These are phyloP conservation scores for Metschnikowia matae DNA, from an alignment of 805 yeast species.

Conservation along the genomic window DNA sequence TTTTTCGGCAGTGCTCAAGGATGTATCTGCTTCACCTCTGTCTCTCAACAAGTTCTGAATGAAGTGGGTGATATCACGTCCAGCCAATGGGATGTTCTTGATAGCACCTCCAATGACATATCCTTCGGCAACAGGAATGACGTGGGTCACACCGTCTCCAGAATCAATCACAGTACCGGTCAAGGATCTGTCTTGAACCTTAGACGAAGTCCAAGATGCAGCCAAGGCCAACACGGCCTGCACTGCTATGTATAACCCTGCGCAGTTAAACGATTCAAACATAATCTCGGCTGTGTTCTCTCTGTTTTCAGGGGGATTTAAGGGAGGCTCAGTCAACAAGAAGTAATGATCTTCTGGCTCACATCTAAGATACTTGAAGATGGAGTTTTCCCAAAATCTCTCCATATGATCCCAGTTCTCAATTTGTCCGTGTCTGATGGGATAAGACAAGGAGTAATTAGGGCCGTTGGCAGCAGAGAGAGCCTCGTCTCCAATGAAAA, in stretches of 20 bases:
- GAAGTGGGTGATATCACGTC: conserved; percentile 93
- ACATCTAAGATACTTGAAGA: conserved; percentile 92
- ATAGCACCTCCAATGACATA: conserved; percentile 97
- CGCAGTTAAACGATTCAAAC: conserved; percentile 98
- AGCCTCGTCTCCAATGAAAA: conserved; percentile 95
- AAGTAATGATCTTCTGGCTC: conserved; percentile 99
- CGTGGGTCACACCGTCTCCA: conserved; percentile 99
- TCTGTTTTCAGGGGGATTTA: conserved; percentile 99
- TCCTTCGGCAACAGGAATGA: conserved; percentile 98
- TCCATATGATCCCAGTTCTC: conserved; percentile 99
- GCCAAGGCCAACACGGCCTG: conserved; percentile 98
- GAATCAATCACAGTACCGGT: conserved; percentile 98
- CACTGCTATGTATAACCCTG: conserved; percentile 96
- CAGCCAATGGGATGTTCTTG: conserved; percentile 97
- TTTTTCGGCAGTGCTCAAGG: conserved; percentile 91
- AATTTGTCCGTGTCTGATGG: conserved; percentile 95
- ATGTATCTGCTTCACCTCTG: conserved; percentile 92
- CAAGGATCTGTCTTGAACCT: conserved; percentile 88
- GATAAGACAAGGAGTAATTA: conserved; percentile 80
- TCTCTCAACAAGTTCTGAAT: conserved; percentile 92
- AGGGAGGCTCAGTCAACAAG: conserved; percentile 94
- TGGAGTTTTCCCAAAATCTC: conserved; percentile 96
- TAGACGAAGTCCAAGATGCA: conserved; percentile 97
- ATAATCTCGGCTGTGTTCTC: conserved; percentile 98
- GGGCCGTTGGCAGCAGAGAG: conserved; percentile 87